Evolutionary conservation across 495 filamentous ascomycete genomes (phyloP), one percentile per base, ranked within the genome.

Genomic region (Mytilinidion resinicola): DNA sequence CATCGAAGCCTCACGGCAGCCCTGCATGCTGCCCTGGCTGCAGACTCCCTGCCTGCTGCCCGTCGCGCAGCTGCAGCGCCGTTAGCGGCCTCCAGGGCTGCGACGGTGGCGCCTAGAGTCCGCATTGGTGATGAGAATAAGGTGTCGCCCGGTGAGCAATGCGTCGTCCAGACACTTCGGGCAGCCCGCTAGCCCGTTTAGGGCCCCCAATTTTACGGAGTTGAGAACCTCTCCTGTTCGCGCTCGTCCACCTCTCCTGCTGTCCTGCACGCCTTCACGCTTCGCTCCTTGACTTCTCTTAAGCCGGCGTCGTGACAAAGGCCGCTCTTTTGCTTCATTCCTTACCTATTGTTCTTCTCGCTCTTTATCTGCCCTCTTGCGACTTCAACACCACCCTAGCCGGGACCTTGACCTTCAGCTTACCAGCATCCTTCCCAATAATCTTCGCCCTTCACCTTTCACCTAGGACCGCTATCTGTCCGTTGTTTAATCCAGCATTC

Each of bases 281-380:
- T 53, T 65, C 62, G 51, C 59, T 65, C 60, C 25, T 56, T 64
- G 17, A 44, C 58, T 43, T 64, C 59, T 53, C 55, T 58, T 57
- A 50, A 43, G 59, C 53, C 56, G 55, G 19, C 41, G 56, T 37
- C 19, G 25, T 54, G 59, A 47, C 51, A 59, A 60, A 57, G 55
- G 30, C 53, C 57, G 12, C 33, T 58, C 61, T 49, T 30, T 60
- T 51, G 60, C 61, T 53, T 44, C 57, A 41, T 67, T 63, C 64
- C 57, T 67, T 67, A 4, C 15, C 30, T 25, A 57, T 67, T 67
- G 57, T 67, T 67, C 56, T 67, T 56, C 25, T 30, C 64, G 60
- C 60, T 67, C 60, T 67, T 67, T 63, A 60, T 30, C 57, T 56
- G 30, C 48, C 35, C 63, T 61, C 14, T 25, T 36, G 57, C 56